phyloP scores from a whole-genome alignment of 352 stramenopile species.

The Phytophthora megakarya region DNA sequence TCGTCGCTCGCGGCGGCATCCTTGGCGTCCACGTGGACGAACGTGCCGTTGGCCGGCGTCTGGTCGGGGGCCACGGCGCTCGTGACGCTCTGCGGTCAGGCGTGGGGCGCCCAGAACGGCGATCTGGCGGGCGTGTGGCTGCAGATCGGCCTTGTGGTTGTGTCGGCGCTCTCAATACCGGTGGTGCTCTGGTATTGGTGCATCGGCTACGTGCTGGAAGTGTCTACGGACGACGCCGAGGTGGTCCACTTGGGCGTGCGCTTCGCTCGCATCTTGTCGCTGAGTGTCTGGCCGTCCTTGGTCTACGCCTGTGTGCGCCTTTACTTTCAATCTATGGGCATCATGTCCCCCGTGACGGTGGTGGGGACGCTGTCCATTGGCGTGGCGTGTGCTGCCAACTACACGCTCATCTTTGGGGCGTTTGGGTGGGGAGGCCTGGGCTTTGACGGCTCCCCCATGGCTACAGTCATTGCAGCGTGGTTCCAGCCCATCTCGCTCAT shows the following conservation, averaged over 20 bases:
- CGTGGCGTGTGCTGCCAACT: constrained; percentile 70
- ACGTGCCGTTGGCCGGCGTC: constrained; percentile 66
- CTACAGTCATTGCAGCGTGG: constrained; percentile 79
- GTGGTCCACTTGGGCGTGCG: constrained; percentile 69
- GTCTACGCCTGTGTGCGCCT: constrained; percentile 77
- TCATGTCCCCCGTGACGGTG: constrained; percentile 75
- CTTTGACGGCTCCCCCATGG: constrained; percentile 78
- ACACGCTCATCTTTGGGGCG: constrained; percentile 59
- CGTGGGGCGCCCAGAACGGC: constrained; percentile 72
- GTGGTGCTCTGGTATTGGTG: constrained; percentile 74
- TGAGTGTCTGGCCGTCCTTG: constrained; percentile 80
- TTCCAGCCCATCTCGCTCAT: constrained; percentile 81
- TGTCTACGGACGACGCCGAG: constrained; percentile 67
- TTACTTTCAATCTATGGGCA: constrained; percentile 87
- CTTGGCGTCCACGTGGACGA: constrained; percentile 77
- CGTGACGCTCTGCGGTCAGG: constrained; percentile 80
- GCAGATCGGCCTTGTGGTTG: constrained; percentile 66
- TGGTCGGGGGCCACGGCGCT: constrained; percentile 75
- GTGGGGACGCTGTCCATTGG: constrained; percentile 71
- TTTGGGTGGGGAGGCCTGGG: constrained; percentile 64
- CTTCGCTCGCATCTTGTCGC: constrained; percentile 79
- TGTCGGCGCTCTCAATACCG: constrained; percentile 48
- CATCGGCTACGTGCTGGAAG: constrained; percentile 57
- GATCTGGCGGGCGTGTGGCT: constrained; percentile 73
- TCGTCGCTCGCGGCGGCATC: constrained; percentile 76